Percentiles rank a stretch among this genome's conserved stretches.
These are phyloP conservation scores for Kodamaea neixiangensis DNA, from an alignment of 805 yeast genomes.

Conservation along the genomic window DNA sequence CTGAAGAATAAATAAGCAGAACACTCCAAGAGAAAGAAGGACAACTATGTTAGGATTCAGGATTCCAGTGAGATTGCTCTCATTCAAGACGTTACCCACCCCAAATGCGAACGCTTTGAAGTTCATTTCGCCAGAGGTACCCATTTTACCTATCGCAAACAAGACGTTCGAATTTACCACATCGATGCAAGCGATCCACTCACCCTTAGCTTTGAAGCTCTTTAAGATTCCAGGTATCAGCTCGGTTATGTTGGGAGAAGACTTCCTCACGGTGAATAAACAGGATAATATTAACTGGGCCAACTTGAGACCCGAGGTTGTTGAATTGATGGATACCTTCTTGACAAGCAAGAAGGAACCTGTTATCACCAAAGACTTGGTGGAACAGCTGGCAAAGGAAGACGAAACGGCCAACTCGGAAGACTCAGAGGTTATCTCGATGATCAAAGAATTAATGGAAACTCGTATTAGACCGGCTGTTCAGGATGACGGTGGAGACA, in stretches of 20 bases:
- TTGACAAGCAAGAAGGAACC: slow-evolving; percentile 41
- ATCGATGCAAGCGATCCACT: slow-evolving; percentile 54
- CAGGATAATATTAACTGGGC: slow-evolving; percentile 64
- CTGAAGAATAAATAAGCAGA: background rate
- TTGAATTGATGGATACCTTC: slow-evolving; percentile 59
- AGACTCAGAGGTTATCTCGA: slow-evolving; percentile 69
- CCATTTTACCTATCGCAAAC: slow-evolving; percentile 47
- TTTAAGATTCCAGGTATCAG: slow-evolving; percentile 66
- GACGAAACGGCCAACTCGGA: slow-evolving; percentile 52
- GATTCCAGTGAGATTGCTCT: slow-evolving; percentile 24
- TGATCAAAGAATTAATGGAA: slow-evolving; percentile 89
- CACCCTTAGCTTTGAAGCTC: slow-evolving; percentile 63
- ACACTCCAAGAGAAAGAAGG: background rate
- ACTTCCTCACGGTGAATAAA: slow-evolving; percentile 72
- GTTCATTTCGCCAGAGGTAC: slow-evolving; percentile 51
- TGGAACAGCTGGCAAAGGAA: slow-evolving; percentile 39
- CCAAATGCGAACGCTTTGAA: slow-evolving; percentile 79
- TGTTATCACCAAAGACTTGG: slow-evolving; percentile 40
- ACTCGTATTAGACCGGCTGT: slow-evolving; percentile 97
- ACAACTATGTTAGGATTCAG: slow-evolving; percentile 4
- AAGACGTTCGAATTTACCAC: slow-evolving; percentile 56
- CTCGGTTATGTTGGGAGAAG: slow-evolving; percentile 72
- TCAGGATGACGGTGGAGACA: slow-evolving; percentile 98
- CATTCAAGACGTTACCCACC: slow-evolving; percentile 54
- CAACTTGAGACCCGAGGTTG: slow-evolving; percentile 53